Evolutionary conservation across 75 land plant species (phyloP).

Genomic region (Isoetes taiwanensis): DNA sequence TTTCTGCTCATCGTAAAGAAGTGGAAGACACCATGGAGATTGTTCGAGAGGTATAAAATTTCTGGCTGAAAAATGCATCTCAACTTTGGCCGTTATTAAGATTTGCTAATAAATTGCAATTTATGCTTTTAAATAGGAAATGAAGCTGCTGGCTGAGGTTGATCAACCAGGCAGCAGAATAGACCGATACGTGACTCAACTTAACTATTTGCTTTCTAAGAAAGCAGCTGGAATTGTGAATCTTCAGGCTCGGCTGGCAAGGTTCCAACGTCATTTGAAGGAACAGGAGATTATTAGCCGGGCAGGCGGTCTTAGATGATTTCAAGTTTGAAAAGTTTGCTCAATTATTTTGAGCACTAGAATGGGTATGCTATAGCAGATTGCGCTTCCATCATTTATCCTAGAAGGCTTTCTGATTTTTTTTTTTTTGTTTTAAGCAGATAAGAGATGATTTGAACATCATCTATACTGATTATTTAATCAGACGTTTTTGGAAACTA

Average conservation of each 20-base stretch:
- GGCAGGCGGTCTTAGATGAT: constrained; percentile 47
- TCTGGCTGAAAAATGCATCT: neutral
- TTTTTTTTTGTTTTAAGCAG: no score
- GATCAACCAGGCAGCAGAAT: constrained; percentile 95
- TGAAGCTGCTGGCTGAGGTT: constrained; percentile 89
- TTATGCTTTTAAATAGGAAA: constrained; percentile 47
- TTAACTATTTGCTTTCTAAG: constrained; percentile 81
- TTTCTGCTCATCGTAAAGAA: constrained; percentile 92
- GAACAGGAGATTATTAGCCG: constrained; percentile 89
- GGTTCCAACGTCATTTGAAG: constrained; percentile 86
- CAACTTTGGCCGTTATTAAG: neutral
- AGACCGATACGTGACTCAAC: constrained; percentile 80
- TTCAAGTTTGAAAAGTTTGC: no score
- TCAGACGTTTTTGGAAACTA: no score
- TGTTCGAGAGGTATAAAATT: constrained; percentile 73
- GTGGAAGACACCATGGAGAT: constrained; percentile 97
- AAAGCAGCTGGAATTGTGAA: constrained; percentile 90
- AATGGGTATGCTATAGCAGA: no score
- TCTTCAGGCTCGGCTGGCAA: constrained; percentile 88
- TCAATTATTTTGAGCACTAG: no score
- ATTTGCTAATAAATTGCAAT: neutral
- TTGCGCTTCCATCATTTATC: no score
- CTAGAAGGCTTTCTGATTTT: no score
- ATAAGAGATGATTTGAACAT: no score
- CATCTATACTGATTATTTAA: no score